Percentiles rank a stretch among this genome's conserved stretches.
Conservation (phyloP, 306 rosid species). For the Phaseolus lunatus region DNA sequence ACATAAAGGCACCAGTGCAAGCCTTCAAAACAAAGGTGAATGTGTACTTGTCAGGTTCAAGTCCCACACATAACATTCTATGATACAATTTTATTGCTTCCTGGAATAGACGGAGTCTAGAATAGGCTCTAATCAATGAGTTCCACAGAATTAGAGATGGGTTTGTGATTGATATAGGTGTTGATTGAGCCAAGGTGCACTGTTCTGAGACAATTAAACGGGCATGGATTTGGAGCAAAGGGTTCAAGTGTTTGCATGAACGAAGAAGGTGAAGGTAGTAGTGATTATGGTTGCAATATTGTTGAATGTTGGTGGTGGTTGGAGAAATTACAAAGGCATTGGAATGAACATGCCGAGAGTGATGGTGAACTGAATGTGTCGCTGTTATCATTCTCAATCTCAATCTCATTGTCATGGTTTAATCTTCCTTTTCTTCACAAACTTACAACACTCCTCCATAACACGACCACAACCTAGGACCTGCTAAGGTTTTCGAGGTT, state of each 20-base stretch:
- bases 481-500: background rate
- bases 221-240: constrained; percentile 67
- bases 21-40: constrained; percentile 73
- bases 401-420: constrained; percentile 9
- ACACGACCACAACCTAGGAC: background rate
- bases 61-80: constrained; percentile 50
- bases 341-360: background rate
- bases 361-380: constrained; percentile 35
- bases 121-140: constrained; percentile 63
- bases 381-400: background rate
- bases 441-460: background rate
- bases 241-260: constrained; percentile 63
- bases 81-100: constrained; percentile 57
- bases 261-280: constrained; percentile 53
- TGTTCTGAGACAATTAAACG: constrained; percentile 56
- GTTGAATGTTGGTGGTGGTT: constrained; percentile 14
- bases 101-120: constrained; percentile 45
- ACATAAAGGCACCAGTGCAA: constrained; percentile 63
- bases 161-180: constrained; percentile 50
- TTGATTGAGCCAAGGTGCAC: constrained; percentile 1
- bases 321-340: constrained; percentile 19
- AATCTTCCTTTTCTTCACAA: background rate
- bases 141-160: constrained; percentile 64
- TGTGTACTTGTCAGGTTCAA: constrained; percentile 72
- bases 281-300: constrained; percentile 15